Base-by-base conservation (phyloP, 352 stramenopile genomes). In the Halophytophthora batemanensis region DNA sequence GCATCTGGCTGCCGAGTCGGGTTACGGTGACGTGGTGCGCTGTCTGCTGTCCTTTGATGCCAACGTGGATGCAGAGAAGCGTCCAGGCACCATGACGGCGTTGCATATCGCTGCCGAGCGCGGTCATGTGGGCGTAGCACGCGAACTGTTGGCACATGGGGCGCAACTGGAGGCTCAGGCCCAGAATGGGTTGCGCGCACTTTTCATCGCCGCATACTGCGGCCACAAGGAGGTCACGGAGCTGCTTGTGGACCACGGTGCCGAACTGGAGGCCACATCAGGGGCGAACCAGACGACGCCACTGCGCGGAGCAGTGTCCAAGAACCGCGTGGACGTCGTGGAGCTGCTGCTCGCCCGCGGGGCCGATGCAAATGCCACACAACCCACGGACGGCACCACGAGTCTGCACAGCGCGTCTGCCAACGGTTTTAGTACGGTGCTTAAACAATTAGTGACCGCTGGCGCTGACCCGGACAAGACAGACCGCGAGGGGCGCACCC, bases 101-200 rank as follows among this genome's bases (percentile, higher is more conserved):
- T 53, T 86, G 40, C 74, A 83, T 36, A 82, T 86, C 47, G 75
- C 75, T 12, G 68, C 71, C 0, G 72, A 86, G 44, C 66, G 69
- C 7, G 72, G 75, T 2, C 70, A 82, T 34, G 48, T 44, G 1
- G 68, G 43, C 2, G 71, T 86, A 10, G 68, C 66, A 11, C 56
- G 54, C 8, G 64, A 77, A 53, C 54, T 86, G 12, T 37, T 82
- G 23, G 54, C 40, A 15, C 64, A 79, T 19, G 70, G 65, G n/a
- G 70, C 73, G 6, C 59, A 57, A 45, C 61, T 79, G 22, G 71
- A 82, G 58, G 69, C 63, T 2, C 51, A 64, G n/a, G 59, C 69
- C 2, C 69, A 73, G 14, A 76, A 79, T 34, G 51, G 57, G 35
- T 50, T 82, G 35, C 68, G 66, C 19, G 52, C 69, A 49, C 50